Evolutionary conservation across 257 asterid species (phyloP).

Genomic region (Jacaranda copaia): DNA sequence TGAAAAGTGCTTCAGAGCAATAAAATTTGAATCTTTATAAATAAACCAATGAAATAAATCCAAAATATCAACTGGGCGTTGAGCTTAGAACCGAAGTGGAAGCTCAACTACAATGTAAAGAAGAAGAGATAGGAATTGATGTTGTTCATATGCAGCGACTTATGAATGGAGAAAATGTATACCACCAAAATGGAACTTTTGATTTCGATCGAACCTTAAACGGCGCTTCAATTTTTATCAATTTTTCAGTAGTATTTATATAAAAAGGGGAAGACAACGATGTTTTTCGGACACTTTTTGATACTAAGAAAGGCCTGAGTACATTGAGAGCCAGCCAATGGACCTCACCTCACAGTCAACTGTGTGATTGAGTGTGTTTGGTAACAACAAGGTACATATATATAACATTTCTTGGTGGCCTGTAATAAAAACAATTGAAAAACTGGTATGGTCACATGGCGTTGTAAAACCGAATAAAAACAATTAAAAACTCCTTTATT

Average conservation of each 20-base stretch:
- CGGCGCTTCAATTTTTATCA: neutral
- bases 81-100: neutral
- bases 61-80: conserved; percentile 5
- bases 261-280: conserved; percentile 14
- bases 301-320: neutral
- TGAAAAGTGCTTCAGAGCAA: neutral
- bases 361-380: neutral
- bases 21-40: conserved; percentile 18
- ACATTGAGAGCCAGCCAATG: conserved; percentile 14
- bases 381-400: conserved; percentile 1
- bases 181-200: conserved; percentile 29
- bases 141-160: conserved; percentile 5
- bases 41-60: neutral
- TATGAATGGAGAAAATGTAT: conserved; percentile 30
- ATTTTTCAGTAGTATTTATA: neutral
- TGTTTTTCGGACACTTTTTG: neutral
- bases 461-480: conserved; percentile 30
- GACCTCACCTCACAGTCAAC: neutral
- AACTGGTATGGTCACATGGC: conserved; percentile 34
- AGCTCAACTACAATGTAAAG: conserved; percentile 1
- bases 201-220: neutral
- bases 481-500: too few species aligned
- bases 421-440: too few species aligned
- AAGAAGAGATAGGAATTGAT: neutral
- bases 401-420: conserved; percentile 34